Percentiles rank a stretch among this genome's conserved stretches.
These are phyloP conservation scores for Excoecaria cochinchinensis DNA, from an alignment of 345 rosid species.

Conservation along the genomic window DNA sequence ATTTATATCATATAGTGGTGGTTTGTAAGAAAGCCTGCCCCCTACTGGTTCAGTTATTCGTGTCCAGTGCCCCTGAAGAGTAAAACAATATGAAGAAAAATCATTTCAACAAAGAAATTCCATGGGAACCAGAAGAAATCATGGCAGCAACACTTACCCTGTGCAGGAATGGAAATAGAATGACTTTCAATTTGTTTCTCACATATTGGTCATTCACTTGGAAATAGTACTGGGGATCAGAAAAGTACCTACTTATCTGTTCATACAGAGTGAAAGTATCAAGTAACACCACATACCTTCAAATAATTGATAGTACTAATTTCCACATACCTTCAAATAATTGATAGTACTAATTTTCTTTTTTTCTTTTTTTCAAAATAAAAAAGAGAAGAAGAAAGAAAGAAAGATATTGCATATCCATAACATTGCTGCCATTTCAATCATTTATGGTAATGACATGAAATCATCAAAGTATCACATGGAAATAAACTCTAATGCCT, in stretches of 20 bases:
- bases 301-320: neutral
- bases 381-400: neutral
- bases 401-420: neutral
- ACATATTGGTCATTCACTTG: constrained; percentile 97
- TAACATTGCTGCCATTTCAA: neutral
- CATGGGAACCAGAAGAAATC: constrained; percentile 5
- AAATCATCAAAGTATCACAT: neutral
- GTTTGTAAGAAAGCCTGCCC: constrained; percentile 95
- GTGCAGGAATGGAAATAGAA: constrained; percentile 86
- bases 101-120: neutral
- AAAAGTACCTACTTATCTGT: constrained; percentile 87
- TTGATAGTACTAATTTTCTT: neutral
- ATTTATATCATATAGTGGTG: constrained; percentile 86
- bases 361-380: too few relatives aligned
- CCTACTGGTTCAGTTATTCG: constrained; percentile 95
- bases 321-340: neutral
- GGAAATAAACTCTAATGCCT: neutral
- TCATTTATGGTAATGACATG: neutral
- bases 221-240: constrained; percentile 95
- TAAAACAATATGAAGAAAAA: constrained; percentile 13
- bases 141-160: constrained; percentile 49
- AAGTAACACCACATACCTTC: neutral
- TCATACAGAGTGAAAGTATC: constrained; percentile 15
- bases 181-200: constrained; percentile 95
- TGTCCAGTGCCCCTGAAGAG: constrained; percentile 84